phyloP scores from a whole-genome alignment of 768 basidiomycete species.

The Dendrothele bispora region DNA sequence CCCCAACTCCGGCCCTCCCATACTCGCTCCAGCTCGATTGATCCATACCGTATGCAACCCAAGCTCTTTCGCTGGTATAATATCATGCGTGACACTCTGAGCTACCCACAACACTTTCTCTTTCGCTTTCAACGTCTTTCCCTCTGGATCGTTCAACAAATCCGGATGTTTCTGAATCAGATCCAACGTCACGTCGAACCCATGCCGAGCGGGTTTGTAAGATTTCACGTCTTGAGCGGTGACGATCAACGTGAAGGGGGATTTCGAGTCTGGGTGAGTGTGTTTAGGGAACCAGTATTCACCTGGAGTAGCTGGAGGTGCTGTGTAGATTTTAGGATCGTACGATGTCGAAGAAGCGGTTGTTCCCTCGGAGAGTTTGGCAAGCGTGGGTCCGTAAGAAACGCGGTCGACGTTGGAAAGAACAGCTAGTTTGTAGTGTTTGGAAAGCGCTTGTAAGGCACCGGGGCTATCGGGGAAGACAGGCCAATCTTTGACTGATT shows the following conservation, averaged over 20 bases:
- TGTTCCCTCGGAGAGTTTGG: conserved; percentile 44
- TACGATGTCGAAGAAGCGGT: conserved; percentile 18
- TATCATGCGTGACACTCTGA: conserved; percentile 66
- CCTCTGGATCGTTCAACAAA: conserved; percentile 32
- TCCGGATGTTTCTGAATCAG: conserved; percentile 39
- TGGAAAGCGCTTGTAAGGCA: conserved; percentile 59
- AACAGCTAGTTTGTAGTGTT: conserved; percentile 67
- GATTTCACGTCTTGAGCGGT: conserved; percentile 74
- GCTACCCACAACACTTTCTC: conserved; percentile 63
- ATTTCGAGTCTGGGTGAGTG: conserved; percentile 40
- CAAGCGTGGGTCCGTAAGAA: conserved; percentile 62
- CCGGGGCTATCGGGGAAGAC: conserved; percentile 65
- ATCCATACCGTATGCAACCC: conserved; percentile 68
- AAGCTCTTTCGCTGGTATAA: conserved; percentile 57
- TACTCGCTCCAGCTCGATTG: conserved; percentile 46
- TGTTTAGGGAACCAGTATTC: conserved; percentile 45
- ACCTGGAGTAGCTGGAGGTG: conserved; percentile 13
- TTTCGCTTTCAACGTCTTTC: no score
- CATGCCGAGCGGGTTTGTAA: conserved; percentile 66
- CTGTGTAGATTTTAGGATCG: background rate
- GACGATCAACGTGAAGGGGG: conserved; percentile 64
- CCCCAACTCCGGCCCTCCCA: conserved; percentile 21
- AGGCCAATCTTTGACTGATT: conserved; percentile 61
- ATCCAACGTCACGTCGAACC: conserved; percentile 50
- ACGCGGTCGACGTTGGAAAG: conserved; percentile 73